Conservation (phyloP, 345 rosid species). For the Bruguiera gymnorhiza region DNA sequence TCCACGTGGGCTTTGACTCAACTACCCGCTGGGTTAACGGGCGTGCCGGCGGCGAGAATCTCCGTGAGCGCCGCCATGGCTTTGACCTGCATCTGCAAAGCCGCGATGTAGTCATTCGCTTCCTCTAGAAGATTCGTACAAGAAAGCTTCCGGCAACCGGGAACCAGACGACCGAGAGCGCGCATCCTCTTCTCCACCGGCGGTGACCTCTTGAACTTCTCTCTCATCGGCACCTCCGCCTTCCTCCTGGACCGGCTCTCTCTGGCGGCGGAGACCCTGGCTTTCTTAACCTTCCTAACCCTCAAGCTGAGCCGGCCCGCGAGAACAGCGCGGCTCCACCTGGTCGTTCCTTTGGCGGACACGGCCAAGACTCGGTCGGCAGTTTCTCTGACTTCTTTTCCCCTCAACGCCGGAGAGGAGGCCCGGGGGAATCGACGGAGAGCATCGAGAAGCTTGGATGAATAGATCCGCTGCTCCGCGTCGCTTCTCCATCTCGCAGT, state of each 20-base stretch:
- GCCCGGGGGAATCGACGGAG: constrained; percentile 35
- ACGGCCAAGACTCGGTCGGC: constrained; percentile 58
- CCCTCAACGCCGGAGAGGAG: constrained; percentile 11
- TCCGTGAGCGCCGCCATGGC: constrained; percentile 68
- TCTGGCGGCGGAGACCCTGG: constrained; percentile 23
- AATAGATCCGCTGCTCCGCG: constrained; percentile 18
- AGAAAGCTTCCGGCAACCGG: constrained; percentile 76
- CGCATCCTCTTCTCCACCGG: constrained; percentile 50
- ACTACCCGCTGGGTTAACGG: no score
- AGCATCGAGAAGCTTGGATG: constrained; percentile 17
- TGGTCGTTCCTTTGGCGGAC: constrained; percentile 53
- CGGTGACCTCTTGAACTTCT: constrained; percentile 34
- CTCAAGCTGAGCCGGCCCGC: constrained; percentile 38
- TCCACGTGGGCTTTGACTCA: no score
- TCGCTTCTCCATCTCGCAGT: background rate
- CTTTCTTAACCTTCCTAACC: constrained; percentile 46
- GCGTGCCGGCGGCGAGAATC: constrained; percentile 29
- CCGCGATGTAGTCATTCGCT: constrained; percentile 80
- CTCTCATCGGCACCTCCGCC: constrained; percentile 11
- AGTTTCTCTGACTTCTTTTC: constrained; percentile 37
- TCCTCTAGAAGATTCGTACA: constrained; percentile 63
- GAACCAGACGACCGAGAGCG: constrained; percentile 63
- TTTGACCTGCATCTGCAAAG: constrained; percentile 92
- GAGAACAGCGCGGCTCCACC: constrained; percentile 77
- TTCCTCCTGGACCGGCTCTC: constrained; percentile 30